Percentiles rank a stretch among this genome's conserved stretches.
Conservation (phyloP, 2,329 filamentous ascomycete genomes). For the Chaetomium olivaceum region DNA sequence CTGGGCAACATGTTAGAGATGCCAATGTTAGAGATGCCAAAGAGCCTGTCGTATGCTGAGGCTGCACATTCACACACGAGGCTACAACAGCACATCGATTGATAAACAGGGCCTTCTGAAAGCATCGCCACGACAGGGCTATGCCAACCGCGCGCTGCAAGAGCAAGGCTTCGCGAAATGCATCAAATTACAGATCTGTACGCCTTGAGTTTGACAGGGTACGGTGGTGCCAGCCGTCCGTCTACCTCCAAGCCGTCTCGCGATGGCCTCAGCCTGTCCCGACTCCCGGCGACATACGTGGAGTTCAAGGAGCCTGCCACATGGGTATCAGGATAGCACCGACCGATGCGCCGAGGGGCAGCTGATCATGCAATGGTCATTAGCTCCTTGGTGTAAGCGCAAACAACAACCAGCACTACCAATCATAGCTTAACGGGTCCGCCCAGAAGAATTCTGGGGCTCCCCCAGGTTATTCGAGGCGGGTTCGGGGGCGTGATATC, state of each 20-base stretch:
- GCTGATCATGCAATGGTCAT: constrained; percentile 25
- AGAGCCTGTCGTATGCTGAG: background rate
- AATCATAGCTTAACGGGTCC: constrained; percentile 1
- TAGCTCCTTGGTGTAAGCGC: constrained; percentile 13
- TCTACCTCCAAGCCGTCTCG: background rate
- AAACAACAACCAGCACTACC: constrained; percentile 4
- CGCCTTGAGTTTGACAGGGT: background rate
- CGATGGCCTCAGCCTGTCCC: background rate
- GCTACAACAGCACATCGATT: background rate
- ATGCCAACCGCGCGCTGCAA: background rate
- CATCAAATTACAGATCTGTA: background rate
- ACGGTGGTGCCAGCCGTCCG: background rate
- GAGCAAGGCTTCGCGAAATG: background rate
- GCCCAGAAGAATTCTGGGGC: background rate
- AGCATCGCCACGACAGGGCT: background rate
- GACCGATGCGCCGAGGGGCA: constrained; percentile 19
- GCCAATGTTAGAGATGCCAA: background rate
- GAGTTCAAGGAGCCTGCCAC: constrained; percentile 24
- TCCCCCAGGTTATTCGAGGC: background rate
- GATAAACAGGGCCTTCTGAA: background rate
- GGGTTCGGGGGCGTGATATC: background rate
- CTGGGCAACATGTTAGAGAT: background rate
- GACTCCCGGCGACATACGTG: constrained; percentile 23
- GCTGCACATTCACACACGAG: background rate
- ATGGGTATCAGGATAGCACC: constrained; percentile 18